A percentile compares a stretch with the other conserved stretches of the same genome.
Conservation (phyloP, 225 moss, liverwort and hornwort genomes). For the Polytrichum formosum region DNA sequence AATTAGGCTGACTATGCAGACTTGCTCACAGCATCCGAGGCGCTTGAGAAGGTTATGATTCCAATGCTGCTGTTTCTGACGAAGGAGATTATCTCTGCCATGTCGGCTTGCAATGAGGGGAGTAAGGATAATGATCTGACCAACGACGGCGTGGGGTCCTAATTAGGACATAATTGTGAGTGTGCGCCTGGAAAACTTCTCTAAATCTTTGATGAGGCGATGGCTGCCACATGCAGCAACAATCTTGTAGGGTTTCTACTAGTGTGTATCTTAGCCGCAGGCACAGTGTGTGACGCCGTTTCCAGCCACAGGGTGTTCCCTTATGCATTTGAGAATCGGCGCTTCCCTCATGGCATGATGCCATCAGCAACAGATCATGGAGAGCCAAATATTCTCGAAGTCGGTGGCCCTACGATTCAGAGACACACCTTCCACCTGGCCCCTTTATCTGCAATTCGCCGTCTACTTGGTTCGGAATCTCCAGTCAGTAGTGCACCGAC, state of each 20-base stretch:
- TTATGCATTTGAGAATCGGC: constrained; percentile 5
- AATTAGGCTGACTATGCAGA: too few species aligned
- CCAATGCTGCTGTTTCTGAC: too few species aligned
- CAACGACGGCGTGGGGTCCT: too few species aligned
- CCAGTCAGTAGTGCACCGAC: too few species aligned
- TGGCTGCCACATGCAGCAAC: constrained; percentile 2
- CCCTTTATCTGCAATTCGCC: neutral
- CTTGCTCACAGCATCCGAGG: too few species aligned
- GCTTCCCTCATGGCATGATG: constrained; percentile 4
- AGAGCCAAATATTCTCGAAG: neutral
- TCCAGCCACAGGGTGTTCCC: neutral
- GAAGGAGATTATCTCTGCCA: too few species aligned
- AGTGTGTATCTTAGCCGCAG: constrained; percentile 2
- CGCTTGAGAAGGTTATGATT: too few species aligned
- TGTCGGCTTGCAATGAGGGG: too few species aligned
- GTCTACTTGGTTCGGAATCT: constrained; percentile 3
- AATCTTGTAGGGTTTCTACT: neutral
- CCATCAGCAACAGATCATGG: neutral
- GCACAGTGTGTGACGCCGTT: neutral
- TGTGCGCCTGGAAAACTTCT: neutral
- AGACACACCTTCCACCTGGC: neutral
- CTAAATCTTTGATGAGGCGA: neutral
- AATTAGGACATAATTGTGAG: neutral
- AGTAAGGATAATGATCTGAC: too few species aligned
- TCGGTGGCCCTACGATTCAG: neutral